Evolutionary conservation across 2,329 filamentous ascomycete genomes (phyloP).

Genomic region (Leptoxyphium fumago): DNA sequence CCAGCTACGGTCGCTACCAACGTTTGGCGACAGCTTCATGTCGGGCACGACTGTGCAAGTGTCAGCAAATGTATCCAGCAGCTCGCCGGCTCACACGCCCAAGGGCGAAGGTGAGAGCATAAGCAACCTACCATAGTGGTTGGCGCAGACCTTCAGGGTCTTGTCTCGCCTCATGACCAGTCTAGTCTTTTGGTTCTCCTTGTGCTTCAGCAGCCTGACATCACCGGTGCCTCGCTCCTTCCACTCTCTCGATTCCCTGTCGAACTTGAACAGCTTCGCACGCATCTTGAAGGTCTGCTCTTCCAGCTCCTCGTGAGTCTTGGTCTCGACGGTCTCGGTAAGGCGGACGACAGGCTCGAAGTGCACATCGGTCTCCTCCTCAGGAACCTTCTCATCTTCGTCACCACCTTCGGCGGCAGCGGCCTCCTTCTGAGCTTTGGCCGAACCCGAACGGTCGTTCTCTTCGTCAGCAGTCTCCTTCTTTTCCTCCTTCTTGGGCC

Average conservation of each 20-base stretch:
- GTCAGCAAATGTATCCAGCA: background rate
- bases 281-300: constrained; percentile 99
- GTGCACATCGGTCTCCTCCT: constrained; percentile 74
- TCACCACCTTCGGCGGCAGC: constrained; percentile 25
- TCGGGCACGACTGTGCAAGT: constrained; percentile 65
- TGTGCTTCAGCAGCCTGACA: constrained; percentile 93
- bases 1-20: constrained; percentile 96
- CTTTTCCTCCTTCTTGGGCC: constrained; percentile 94
- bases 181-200: constrained; percentile 94
- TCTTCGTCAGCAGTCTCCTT: constrained; percentile 57
- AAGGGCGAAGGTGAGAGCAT: background rate
- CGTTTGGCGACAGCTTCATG: constrained; percentile 97
- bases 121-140: constrained; percentile 77
- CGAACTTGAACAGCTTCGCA: constrained; percentile 98
- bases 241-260: constrained; percentile 85
- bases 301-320: constrained; percentile 97
- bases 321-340: constrained; percentile 90
- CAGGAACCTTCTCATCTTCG: constrained; percentile 21
- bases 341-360: constrained; percentile 94
- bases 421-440: constrained; percentile 49
- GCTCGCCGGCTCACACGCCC: background rate
- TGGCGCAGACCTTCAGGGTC: constrained; percentile 99
- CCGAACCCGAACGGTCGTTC: constrained; percentile 76
- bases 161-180: constrained; percentile 98
- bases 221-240: constrained; percentile 98